A percentile compares a stretch with the other conserved stretches of the same genome.
phyloP scores from a whole-genome alignment of 1,139 yeast genomes.

The Protomyces lactucae-debilis region DNA sequence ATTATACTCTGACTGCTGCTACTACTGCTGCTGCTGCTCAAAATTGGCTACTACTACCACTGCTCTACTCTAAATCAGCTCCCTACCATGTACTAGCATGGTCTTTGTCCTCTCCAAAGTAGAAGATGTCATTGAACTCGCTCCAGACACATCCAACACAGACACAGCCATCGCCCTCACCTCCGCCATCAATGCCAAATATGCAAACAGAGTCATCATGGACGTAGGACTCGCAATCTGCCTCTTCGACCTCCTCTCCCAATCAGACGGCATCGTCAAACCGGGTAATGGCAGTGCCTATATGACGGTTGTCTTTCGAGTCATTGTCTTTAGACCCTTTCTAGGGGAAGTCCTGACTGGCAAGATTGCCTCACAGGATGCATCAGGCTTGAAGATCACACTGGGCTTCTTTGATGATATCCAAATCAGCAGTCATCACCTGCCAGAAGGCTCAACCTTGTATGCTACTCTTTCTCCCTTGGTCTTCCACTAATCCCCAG shows the following conservation, averaged over 20 bases:
- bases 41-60: neutral
- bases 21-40: too few relatives aligned
- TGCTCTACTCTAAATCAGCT: neutral
- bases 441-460: conserved; percentile 74
- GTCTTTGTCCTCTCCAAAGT: conserved; percentile 84
- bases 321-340: conserved; percentile 85
- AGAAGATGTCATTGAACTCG: conserved; percentile 77
- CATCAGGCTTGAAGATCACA: conserved; percentile 68
- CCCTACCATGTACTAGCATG: neutral
- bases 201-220: conserved; percentile 74
- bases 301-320: conserved; percentile 54
- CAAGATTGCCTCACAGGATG: conserved; percentile 81
- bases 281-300: conserved; percentile 82
- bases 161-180: conserved; percentile 67
- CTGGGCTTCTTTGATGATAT: conserved; percentile 90
- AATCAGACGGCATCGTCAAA: conserved; percentile 79
- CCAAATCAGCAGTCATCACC: conserved; percentile 71
- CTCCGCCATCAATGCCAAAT: conserved; percentile 77
- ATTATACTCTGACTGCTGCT: neutral
- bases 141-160: conserved; percentile 74
- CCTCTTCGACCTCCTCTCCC: conserved; percentile 72
- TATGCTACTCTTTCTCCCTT: neutral
- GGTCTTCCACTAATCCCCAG: neutral
- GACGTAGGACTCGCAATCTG: conserved; percentile 79
- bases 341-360: conserved; percentile 93